phyloP scores from a whole-genome alignment of 148 eudicot species.

The Pharnaceum exiguum region DNA sequence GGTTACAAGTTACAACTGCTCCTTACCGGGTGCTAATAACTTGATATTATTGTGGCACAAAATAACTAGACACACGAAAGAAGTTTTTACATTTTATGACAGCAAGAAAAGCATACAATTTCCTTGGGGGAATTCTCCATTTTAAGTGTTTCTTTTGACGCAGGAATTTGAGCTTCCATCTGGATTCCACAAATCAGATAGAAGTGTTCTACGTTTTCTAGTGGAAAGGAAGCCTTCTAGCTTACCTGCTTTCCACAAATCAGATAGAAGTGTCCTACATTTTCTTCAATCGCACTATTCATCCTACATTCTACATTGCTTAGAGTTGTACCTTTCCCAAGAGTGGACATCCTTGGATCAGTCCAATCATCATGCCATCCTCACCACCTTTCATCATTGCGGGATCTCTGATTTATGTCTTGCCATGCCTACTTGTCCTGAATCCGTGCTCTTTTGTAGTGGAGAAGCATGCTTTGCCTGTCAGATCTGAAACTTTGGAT shows the following conservation, averaged over 20 bases:
- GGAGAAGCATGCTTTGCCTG: constrained; percentile 73
- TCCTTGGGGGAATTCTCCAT: constrained; percentile 41
- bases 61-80: constrained; percentile 10
- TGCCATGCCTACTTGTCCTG: constrained; percentile 73
- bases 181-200: constrained; percentile 65
- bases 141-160: constrained; percentile 88
- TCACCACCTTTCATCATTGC: constrained; percentile 28
- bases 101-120: constrained; percentile 18
- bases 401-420: constrained; percentile 44
- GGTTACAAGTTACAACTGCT: too few species aligned
- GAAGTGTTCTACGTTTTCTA: constrained; percentile 41
- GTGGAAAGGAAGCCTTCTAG: constrained; percentile 55
- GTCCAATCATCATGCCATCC: constrained; percentile 46
- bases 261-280: constrained; percentile 58
- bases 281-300: constrained; percentile 48
- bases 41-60: constrained; percentile 1
- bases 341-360: constrained; percentile 53
- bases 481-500: constrained; percentile 55
- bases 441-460: constrained; percentile 59
- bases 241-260: constrained; percentile 52
- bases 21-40: too few species aligned
- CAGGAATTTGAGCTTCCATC: constrained; percentile 92
- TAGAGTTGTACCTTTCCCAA: constrained; percentile 53
- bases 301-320: constrained; percentile 45
- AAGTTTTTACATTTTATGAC: constrained; percentile 11